These are phyloP conservation scores for Hymenoscyphus fructigenus DNA, from an alignment of 2,329 filamentous ascomycete species.

Conservation along the genomic window DNA sequence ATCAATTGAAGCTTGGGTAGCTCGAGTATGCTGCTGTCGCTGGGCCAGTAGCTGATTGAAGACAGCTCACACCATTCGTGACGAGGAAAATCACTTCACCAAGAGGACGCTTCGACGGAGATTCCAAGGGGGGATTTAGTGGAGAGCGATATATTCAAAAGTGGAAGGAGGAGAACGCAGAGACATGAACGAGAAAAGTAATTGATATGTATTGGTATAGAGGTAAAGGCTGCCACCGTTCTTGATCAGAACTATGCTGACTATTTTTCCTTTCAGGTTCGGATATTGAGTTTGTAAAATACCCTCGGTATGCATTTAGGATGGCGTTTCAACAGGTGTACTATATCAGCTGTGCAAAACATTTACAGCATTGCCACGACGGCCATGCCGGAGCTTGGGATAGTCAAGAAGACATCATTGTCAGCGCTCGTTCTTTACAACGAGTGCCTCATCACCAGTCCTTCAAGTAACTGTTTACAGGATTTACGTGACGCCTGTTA, in stretches of 20 bases:
- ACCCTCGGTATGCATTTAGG: constrained; percentile 3
- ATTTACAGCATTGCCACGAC: not conserved
- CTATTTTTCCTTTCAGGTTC: not conserved
- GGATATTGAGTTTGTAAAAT: not conserved
- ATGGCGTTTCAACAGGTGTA: not conserved
- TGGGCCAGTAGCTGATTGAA: constrained; percentile 20
- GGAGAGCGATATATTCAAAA: constrained; percentile 61
- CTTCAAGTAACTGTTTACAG: not conserved
- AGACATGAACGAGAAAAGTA: constrained; percentile 34
- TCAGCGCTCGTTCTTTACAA: not conserved
- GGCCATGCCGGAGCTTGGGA: not conserved
- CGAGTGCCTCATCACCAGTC: not conserved
- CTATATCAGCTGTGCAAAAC: constrained; percentile 2
- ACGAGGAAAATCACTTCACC: constrained; percentile 55
- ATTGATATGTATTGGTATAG: not conserved
- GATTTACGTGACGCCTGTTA: not conserved
- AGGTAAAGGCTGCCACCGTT: not conserved
- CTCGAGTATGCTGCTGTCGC: not conserved
- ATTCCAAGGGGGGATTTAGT: constrained; percentile 58
- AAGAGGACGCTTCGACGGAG: constrained; percentile 51
- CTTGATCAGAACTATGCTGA: not conserved
- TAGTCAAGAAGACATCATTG: not conserved
- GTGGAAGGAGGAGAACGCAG: constrained; percentile 68
- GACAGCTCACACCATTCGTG: constrained; percentile 78
- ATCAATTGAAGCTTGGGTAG: not conserved